These are phyloP conservation scores for Podospora anserina DNA, from an alignment of 495 filamentous ascomycete genomes.

Conservation along the genomic window DNA sequence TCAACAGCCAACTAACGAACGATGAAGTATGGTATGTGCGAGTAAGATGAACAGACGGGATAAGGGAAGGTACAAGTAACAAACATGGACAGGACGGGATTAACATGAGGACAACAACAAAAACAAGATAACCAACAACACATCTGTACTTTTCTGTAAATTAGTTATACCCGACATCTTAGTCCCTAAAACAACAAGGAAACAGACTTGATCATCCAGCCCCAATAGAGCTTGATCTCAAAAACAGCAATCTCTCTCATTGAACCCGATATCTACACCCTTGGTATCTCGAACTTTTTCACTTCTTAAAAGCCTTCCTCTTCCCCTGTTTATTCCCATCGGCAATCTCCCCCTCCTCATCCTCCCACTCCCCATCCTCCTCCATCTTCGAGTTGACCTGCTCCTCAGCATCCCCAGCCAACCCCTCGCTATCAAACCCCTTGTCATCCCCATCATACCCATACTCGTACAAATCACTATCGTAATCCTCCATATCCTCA, in stretches of 20 bases:
- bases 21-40: not conserved
- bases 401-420: conserved; percentile 59
- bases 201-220: not conserved
- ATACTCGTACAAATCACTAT: conserved; percentile 50
- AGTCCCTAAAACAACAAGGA: not conserved
- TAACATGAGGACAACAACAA: not conserved
- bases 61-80: not conserved
- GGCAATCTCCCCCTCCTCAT: conserved; percentile 48
- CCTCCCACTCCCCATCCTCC: conserved; percentile 52
- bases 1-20: not conserved
- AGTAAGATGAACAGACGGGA: not conserved
- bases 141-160: not conserved
- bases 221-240: not conserved
- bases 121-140: not conserved
- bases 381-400: conserved; percentile 54
- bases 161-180: not conserved
- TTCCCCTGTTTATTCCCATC: conserved; percentile 19
- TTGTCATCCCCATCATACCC: conserved; percentile 31
- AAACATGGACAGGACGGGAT: not conserved
- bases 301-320: conserved; percentile 22
- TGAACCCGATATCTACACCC: too few relatives aligned
- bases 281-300: not conserved
- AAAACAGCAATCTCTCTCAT: too few relatives aligned
- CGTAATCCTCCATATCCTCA: conserved; percentile 56
- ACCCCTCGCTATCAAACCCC: conserved; percentile 52